These are phyloP conservation scores for Radiomyces spectabilis DNA, from an alignment of 192 early-diverging fungal species.

Conservation along the genomic window DNA sequence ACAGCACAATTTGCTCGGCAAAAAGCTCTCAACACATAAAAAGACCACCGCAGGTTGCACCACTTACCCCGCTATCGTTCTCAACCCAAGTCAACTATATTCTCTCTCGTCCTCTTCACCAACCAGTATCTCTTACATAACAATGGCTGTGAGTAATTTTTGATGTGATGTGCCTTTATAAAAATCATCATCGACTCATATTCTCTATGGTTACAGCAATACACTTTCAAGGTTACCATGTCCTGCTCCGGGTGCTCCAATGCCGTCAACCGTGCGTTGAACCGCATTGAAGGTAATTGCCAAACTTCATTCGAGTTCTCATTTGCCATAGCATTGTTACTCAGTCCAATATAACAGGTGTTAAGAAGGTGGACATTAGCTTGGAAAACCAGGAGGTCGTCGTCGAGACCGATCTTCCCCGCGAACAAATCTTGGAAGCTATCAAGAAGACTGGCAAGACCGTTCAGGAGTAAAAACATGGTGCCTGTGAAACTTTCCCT, in stretches of 20 bases:
- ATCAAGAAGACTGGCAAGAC: slow-evolving; percentile 23
- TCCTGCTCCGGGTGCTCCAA: slow-evolving; percentile 70
- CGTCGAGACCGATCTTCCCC: slow-evolving; percentile 32
- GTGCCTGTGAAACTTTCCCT: too few species aligned
- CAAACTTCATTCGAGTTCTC: neutral
- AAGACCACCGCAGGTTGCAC: too few species aligned
- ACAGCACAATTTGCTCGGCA: too few species aligned
- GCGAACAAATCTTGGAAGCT: slow-evolving; percentile 7
- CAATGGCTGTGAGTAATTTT: too few species aligned
- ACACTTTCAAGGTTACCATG: slow-evolving; percentile 76
- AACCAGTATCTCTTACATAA: too few species aligned
- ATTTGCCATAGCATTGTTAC: too few species aligned
- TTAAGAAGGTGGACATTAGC: slow-evolving; percentile 39
- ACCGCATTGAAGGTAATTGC: slow-evolving; percentile 42
- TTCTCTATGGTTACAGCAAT: slow-evolving; percentile 29
- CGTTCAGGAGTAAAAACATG: slow-evolving; percentile 11
- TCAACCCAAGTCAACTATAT: too few species aligned
- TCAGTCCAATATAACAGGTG: slow-evolving; percentile 20
- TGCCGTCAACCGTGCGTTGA: slow-evolving; percentile 63
- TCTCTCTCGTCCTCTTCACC: too few species aligned
- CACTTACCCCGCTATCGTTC: too few species aligned
- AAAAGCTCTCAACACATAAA: too few species aligned
- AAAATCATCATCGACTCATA: too few species aligned
- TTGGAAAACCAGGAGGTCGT: slow-evolving; percentile 48
- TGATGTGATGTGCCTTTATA: too few species aligned